Conservation (phyloP, 2,329 filamentous ascomycete genomes). For the Fusarium pininemorale region DNA sequence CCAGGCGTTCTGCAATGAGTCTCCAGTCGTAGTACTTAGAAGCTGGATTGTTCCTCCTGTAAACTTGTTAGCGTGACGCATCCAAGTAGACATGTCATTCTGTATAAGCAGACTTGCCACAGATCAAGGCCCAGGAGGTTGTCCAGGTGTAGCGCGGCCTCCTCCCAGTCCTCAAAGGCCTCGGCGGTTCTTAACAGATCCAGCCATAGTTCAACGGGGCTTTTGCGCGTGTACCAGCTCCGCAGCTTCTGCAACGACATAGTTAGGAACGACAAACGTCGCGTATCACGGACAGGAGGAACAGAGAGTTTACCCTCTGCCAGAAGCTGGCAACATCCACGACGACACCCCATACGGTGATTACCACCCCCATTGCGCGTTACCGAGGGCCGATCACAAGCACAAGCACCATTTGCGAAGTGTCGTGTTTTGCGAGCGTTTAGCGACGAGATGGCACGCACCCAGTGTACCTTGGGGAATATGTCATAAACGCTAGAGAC, state of each 20-base stretch:
- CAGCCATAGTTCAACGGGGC: constrained; percentile 71
- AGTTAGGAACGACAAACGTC: constrained; percentile 12
- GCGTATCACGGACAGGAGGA: constrained; percentile 3
- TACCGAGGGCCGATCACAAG: constrained; percentile 48
- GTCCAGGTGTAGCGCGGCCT: constrained; percentile 84
- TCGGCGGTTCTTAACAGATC: constrained; percentile 72
- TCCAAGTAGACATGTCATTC: neutral
- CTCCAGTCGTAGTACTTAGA: constrained; percentile 87
- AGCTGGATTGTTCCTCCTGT: constrained; percentile 81
- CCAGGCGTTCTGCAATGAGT: constrained; percentile 80
- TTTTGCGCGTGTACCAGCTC: constrained; percentile 73
- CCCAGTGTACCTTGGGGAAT: constrained; percentile 12
- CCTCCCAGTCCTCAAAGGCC: constrained; percentile 86
- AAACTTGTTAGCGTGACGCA: constrained; percentile 13
- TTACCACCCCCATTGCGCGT: constrained; percentile 54
- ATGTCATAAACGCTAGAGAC: constrained; percentile 29
- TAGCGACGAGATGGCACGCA: constrained; percentile 29
- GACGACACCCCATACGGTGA: constrained; percentile 66
- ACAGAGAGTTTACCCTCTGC: constrained; percentile 61
- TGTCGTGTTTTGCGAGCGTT: constrained; percentile 15
- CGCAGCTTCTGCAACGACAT: constrained; percentile 67
- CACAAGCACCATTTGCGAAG: constrained; percentile 43
- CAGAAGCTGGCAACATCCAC: constrained; percentile 71
- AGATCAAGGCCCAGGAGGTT: constrained; percentile 81
- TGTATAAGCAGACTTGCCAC: constrained; percentile 63